Evolutionary conservation across 306 rosid species (phyloP), one percentile per base, ranked within the genome.

Genomic region (Prinsepia uniflora): DNA sequence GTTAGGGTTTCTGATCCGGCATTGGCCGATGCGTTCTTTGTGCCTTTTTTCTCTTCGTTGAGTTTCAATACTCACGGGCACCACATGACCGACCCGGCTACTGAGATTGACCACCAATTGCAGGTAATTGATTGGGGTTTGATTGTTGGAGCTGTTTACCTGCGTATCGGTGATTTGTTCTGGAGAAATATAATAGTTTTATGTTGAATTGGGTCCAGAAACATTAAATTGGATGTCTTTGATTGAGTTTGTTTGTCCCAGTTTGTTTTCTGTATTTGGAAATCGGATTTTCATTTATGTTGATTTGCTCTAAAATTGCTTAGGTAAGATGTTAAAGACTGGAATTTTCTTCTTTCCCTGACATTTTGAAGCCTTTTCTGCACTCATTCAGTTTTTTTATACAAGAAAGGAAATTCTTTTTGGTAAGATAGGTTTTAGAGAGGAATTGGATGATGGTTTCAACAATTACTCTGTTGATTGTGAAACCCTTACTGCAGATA

Each of bases 51-150:
- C 75, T 95, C 99, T 75, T 95, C 99, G 6, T 70, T 91, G 86
- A 95, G 97, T 63, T 91, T 95, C 80, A 95, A 95, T 70, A 72
- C 96, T 0, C 91, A 95, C 6, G 97, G 99, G 0, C 99, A 87
- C 60, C 84, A 75, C 34, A 95, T 95, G 99, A 86, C 85, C 54
- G 99, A 95, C 80, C 97, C 96, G 8, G 89, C 39, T 1, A 87
- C 96, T 1, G 66, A 74, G 84, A 58, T 87, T 72, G 99, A 95
- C 91, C 96, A 69, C 61, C 86, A 77, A 66, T 89, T 95, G 88
- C 99, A 95, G 97, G 99, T 90, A 55, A 57, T 46, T 63, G 6
- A 60, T 34, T 20, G 59, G n/a, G 20, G 36, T 66, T 24, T 10
- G 20, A 18, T 47, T 72, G 40, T 10, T 59, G 14, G 15, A 7